phyloP scores from a whole-genome alignment of 495 filamentous ascomycete genomes.

The Aspergillus heteromorphus region DNA sequence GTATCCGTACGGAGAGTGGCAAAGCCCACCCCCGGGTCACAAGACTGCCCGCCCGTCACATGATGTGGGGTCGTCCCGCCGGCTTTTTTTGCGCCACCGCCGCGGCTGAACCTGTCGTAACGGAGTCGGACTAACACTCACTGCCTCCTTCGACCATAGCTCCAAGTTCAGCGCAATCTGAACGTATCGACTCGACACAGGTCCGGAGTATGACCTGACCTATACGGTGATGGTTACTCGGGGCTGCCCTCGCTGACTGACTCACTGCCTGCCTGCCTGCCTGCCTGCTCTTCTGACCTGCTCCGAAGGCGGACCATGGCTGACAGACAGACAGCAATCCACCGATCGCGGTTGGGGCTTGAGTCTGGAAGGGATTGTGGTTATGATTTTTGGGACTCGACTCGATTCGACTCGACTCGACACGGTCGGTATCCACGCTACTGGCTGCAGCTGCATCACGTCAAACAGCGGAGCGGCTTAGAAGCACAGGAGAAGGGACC shows the following conservation, averaged over 20 bases:
- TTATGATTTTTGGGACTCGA: too few relatives aligned
- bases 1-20: too few relatives aligned
- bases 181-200: not conserved
- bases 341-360: not conserved
- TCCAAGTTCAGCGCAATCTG: too few relatives aligned
- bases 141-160: not conserved
- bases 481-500: conserved; percentile 6
- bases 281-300: not conserved
- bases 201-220: not conserved
- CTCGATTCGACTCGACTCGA: not conserved
- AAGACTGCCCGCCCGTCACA: conserved; percentile 20
- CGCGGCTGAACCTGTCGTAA: too few relatives aligned
- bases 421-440: not conserved
- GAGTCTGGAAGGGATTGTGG: too few relatives aligned
- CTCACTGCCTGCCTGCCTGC: too few relatives aligned
- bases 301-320: not conserved
- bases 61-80: conserved; percentile 18
- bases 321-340: not conserved
- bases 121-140: too few relatives aligned
- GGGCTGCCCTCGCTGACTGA: not conserved
- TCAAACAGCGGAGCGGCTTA: not conserved
- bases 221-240: not conserved
- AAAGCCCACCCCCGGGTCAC: conserved; percentile 14
- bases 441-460: not conserved
- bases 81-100: not conserved